Evolutionary conservation across 192 early-diverging fungal species (phyloP).

Genomic region (Phlyctochytrium arcticum): DNA sequence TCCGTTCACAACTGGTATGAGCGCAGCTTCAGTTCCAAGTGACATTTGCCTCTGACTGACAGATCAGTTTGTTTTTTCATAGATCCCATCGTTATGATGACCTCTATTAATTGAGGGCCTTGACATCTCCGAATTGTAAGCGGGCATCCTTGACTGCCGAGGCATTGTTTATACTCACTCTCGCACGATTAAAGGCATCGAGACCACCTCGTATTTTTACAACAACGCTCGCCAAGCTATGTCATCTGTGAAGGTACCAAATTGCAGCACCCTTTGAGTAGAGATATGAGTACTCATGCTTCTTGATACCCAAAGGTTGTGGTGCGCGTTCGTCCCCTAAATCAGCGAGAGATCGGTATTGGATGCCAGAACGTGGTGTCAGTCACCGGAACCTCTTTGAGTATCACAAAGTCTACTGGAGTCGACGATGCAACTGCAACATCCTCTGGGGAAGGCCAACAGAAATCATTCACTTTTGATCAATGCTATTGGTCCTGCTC

Average conservation of each 20-base stretch:
- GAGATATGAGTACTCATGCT: neutral
- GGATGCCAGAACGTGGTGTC: neutral
- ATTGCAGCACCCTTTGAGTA: neutral
- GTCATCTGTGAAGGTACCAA: conserved; percentile 19
- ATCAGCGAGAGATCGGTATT: conserved; percentile 20
- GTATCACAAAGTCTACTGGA: neutral
- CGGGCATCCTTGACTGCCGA: too few relatives aligned
- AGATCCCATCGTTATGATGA: too few relatives aligned
- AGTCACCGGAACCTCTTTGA: too few relatives aligned
- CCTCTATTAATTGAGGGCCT: too few relatives aligned
- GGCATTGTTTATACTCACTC: too few relatives aligned
- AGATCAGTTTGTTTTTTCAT: too few relatives aligned
- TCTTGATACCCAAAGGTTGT: conserved; percentile 27
- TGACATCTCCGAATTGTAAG: too few relatives aligned
- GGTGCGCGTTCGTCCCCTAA: conserved; percentile 39
- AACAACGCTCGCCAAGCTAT: neutral
- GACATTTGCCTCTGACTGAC: too few relatives aligned
- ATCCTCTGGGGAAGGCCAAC: neutral
- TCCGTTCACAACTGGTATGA: too few relatives aligned
- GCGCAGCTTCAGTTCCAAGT: too few relatives aligned
- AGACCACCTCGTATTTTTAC: too few relatives aligned
- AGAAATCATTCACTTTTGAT: conserved; percentile 78
- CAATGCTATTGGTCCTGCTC: conserved; percentile 78
- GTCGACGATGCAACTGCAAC: neutral
- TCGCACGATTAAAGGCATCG: too few relatives aligned